Evolutionary conservation across 345 rosid species (phyloP).

Genomic region (Balakata baccata): DNA sequence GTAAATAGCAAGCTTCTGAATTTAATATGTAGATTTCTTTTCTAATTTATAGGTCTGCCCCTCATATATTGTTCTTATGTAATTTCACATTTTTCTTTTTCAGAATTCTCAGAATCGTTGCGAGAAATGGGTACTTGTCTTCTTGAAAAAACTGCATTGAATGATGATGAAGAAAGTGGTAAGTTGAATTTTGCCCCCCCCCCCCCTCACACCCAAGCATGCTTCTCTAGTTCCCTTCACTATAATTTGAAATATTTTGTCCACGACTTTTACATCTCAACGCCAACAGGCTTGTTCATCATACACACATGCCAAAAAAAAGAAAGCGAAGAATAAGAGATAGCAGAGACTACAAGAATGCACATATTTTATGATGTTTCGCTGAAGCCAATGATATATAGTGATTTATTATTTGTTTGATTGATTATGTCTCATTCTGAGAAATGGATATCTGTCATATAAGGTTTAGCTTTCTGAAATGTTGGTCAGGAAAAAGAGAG

Average conservation of each 20-base stretch:
- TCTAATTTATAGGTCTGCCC: conserved; percentile 5
- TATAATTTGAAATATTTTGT: neutral
- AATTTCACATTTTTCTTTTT: neutral
- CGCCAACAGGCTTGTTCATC: neutral
- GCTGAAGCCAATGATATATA: neutral
- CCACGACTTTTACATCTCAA: neutral
- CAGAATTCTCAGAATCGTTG: conserved; percentile 94
- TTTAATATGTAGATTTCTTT: neutral
- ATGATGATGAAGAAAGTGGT: conserved; percentile 78
- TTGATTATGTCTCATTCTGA: neutral
- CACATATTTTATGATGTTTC: too few species aligned
- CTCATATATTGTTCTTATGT: neutral
- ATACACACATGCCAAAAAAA: neutral
- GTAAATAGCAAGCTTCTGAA: neutral
- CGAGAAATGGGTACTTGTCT: conserved; percentile 92
- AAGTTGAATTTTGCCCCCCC: conserved; percentile 17
- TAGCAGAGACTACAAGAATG: too few species aligned
- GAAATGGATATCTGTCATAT: neutral
- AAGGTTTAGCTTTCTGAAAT: neutral
- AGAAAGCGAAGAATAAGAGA: neutral
- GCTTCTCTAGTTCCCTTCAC: neutral
- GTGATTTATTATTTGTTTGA: neutral
- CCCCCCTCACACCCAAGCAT: neutral
- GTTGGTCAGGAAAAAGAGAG: neutral
- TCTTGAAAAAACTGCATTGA: conserved; percentile 70